Percentiles rank a stretch among this genome's conserved stretches.
Evolutionary conservation across 148 eudicot species (phyloP).

Genomic region (Silene latifolia): DNA sequence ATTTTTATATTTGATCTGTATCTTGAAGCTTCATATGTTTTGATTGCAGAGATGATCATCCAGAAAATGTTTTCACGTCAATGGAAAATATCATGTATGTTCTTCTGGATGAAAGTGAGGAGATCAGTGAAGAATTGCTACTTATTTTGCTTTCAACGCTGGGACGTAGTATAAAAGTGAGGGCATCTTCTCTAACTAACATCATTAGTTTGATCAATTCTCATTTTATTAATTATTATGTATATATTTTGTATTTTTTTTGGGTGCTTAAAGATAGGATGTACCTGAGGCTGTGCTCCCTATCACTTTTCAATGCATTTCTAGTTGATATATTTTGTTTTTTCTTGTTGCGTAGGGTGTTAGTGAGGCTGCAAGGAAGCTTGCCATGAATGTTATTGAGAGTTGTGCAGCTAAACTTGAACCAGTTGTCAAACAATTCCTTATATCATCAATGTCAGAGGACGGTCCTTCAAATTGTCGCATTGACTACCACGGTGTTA

Average conservation of each 20-base stretch:
- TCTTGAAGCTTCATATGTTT: conserved; percentile 15
- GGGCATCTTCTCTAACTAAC: conserved; percentile 20
- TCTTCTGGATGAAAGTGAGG: conserved; percentile 95
- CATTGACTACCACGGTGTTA: conserved; percentile 74
- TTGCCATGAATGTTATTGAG: conserved; percentile 75
- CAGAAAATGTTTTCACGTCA: conserved; percentile 61
- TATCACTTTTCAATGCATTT: neutral
- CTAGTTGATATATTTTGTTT: conserved; percentile 11
- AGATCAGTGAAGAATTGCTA: conserved; percentile 65
- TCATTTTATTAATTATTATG: neutral
- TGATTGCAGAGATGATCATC: conserved; percentile 84
- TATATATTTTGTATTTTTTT: neutral
- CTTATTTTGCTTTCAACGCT: conserved; percentile 62
- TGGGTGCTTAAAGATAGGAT: neutral
- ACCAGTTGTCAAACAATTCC: conserved; percentile 74
- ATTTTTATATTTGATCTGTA: neutral
- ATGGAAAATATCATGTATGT: conserved; percentile 85
- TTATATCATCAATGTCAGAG: conserved; percentile 79
- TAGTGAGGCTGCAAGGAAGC: conserved; percentile 64
- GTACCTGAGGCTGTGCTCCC: neutral
- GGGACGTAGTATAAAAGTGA: conserved; percentile 69
- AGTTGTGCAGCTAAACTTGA: conserved; percentile 80
- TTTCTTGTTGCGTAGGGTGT: conserved; percentile 48
- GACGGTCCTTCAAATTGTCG: conserved; percentile 48
- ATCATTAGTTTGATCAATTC: neutral